A percentile compares a stretch with the other conserved stretches of the same genome.
Evolutionary conservation across 1,139 yeast genomes (phyloP).

Genomic region (Candida anutae): DNA sequence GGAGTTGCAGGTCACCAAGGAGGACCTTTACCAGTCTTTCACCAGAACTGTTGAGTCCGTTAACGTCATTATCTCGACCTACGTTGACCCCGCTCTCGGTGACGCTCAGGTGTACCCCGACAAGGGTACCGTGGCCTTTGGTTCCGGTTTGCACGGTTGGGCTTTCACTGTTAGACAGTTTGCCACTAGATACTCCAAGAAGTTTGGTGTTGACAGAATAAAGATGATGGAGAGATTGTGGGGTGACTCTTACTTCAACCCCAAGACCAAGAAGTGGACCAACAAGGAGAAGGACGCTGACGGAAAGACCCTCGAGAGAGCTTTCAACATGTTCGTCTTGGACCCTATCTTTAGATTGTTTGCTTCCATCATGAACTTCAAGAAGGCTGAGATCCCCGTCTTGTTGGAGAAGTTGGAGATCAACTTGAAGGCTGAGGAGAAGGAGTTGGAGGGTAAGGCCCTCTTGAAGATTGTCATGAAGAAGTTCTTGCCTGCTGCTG

Average conservation of each 20-base stretch:
- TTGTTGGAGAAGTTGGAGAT: slow-evolving; percentile 91
- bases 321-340: slow-evolving; percentile 98
- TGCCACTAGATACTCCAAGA: slow-evolving; percentile 96
- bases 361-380: slow-evolving; percentile 46
- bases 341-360: slow-evolving; percentile 97
- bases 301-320: slow-evolving; percentile 95
- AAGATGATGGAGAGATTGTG: slow-evolving; percentile 99
- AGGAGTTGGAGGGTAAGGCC: slow-evolving; percentile 97
- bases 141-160: slow-evolving; percentile 99
- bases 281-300: slow-evolving; percentile 93
- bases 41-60: slow-evolving; percentile 99
- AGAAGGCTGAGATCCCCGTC: slow-evolving; percentile 87
- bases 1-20: slow-evolving; percentile 98
- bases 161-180: slow-evolving; percentile 99
- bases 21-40: slow-evolving; percentile 97
- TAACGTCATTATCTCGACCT: slow-evolving; percentile 95
- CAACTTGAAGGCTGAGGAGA: slow-evolving; percentile 84
- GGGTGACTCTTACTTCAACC: slow-evolving; percentile 99
- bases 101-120: slow-evolving; percentile 99
- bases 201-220: slow-evolving; percentile 96
- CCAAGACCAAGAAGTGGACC: slow-evolving; percentile 99
- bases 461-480: slow-evolving; percentile 97
- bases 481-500: slow-evolving; percentile 99
- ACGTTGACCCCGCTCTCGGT: slow-evolving; percentile 85
- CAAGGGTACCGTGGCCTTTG: slow-evolving; percentile 98